A percentile compares a stretch with the other conserved stretches of the same genome.
phyloP scores from a whole-genome alignment of 805 yeast species.

The Zygoascus biomembranicola region DNA sequence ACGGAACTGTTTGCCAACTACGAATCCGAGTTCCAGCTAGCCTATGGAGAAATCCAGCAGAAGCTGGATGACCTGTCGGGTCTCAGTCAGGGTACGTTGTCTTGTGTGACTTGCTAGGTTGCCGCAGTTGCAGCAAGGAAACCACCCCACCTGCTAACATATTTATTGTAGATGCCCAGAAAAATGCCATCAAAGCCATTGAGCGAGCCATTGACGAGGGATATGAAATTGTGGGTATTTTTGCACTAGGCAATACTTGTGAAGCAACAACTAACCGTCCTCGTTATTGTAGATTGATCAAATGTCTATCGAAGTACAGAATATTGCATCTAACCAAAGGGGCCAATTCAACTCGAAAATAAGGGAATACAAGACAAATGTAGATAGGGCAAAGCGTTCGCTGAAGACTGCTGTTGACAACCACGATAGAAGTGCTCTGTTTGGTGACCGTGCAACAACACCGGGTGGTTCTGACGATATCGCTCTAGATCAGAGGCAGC shows the following conservation, averaged over 20 bases:
- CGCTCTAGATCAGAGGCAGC: slow-evolving; percentile 67
- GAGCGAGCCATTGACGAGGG: slow-evolving; percentile 73
- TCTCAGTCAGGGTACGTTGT: slow-evolving; percentile 33
- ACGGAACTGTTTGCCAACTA: slow-evolving; percentile 50
- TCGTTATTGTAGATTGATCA: slow-evolving; percentile 49
- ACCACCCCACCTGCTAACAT: neutral
- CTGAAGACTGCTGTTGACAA: slow-evolving; percentile 51
- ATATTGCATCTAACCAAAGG: slow-evolving; percentile 66
- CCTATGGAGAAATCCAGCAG: slow-evolving; percentile 60
- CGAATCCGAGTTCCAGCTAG: slow-evolving; percentile 64
- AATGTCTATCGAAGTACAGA: slow-evolving; percentile 78
- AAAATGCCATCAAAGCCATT: slow-evolving; percentile 46
- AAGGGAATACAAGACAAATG: slow-evolving; percentile 57
- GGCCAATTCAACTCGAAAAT: slow-evolving; percentile 66
- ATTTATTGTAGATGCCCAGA: slow-evolving; percentile 37
- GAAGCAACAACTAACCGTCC: neutral
- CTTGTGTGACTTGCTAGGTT: neutral
- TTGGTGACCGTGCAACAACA: slow-evolving; percentile 45
- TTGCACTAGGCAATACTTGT: neutral
- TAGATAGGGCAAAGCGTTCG: slow-evolving; percentile 46
- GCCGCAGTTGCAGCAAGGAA: no score
- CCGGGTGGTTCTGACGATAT: slow-evolving; percentile 26
- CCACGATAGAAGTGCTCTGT: slow-evolving; percentile 62
- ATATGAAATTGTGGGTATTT: slow-evolving; percentile 45
- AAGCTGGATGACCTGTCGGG: slow-evolving; percentile 50